Conservation (phyloP, 1,284 basidiomycete species). For the Ceratobasidium papillatum region DNA sequence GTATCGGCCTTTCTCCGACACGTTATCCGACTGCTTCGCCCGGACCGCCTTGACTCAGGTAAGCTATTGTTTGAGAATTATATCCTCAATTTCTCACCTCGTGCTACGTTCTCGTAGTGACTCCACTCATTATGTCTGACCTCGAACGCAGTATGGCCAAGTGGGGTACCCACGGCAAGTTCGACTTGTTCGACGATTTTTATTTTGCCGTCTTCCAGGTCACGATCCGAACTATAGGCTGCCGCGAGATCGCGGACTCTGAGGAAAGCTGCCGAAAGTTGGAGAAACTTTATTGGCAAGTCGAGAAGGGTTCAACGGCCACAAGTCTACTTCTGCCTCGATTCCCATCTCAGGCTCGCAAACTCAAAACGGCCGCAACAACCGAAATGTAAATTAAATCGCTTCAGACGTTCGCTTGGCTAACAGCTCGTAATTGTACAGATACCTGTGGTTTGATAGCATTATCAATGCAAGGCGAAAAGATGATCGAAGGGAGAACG, state of each 20-base stretch:
- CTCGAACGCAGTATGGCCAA: slow-evolving; percentile 22
- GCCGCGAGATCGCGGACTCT: slow-evolving; percentile 27
- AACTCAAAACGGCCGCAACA: background rate
- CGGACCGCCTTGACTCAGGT: slow-evolving; percentile 7
- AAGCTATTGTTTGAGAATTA: too few species aligned
- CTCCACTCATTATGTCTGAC: slow-evolving; percentile 17
- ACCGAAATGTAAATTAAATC: too few species aligned
- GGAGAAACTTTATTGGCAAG: slow-evolving; percentile 29
- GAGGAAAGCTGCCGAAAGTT: slow-evolving; percentile 6
- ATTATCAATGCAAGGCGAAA: slow-evolving; percentile 21
- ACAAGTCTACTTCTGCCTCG: background rate
- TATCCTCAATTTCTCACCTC: background rate
- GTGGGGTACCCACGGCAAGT: slow-evolving; percentile 20
- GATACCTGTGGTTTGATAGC: slow-evolving; percentile 8
- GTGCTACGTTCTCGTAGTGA: background rate
- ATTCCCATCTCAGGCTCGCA: slow-evolving; percentile 9
- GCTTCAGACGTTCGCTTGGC: too few species aligned
- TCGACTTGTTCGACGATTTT: slow-evolving; percentile 12
- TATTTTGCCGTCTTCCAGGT: slow-evolving; percentile 19
- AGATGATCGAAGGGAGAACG: slow-evolving; percentile 1
- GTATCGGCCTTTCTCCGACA: background rate
- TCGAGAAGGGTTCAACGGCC: slow-evolving; percentile 13
- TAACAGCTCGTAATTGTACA: too few species aligned
- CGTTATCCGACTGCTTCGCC: background rate
- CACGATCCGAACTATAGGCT: background rate